Evolutionary conservation across 192 early-diverging fungal genomes (phyloP), one percentile per base, ranked within the genome.

Genomic region (Fimicolochytrium jonesii): DNA sequence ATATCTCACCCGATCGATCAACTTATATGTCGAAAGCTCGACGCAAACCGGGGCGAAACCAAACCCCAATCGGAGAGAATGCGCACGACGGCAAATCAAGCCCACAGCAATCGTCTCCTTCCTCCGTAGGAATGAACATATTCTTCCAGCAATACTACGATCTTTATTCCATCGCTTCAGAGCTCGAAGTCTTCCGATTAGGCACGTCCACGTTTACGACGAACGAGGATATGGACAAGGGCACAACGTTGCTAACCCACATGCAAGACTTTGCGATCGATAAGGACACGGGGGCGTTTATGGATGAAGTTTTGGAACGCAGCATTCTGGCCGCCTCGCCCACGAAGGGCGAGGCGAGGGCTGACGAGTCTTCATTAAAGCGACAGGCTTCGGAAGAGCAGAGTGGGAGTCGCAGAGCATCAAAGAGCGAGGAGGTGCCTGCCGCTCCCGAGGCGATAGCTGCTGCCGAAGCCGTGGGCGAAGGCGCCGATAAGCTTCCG

Each of bases 91-190:
- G 36, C n/a, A n/a, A 56, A 36, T 50, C n/a, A n/a, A 50, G 0
- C 25, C 23, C 48, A 1, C n/a, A n/a, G n/a, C n/a, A n/a, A n/a
- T n/a, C n/a, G n/a, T n/a, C n/a, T n/a, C n/a, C n/a, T n/a, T n/a
- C n/a, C n/a, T n/a, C n/a, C n/a, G n/a, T n/a, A n/a, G n/a, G n/a
- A n/a, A n/a, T n/a, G n/a, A n/a, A n/a, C n/a, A n/a, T n/a, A n/a
- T n/a, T n/a, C 52, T 78, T 82, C 37, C 56, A 72, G n/a, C 78
- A 78, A 57, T 78, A 66, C 61, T 78, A 82, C 60, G 66, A 75
- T 61, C 51, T 82, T 64, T 82, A 75, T 59, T 41, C 69, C 10
- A 68, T 77, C 46, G 67, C 64, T 1, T 71, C 76, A 5, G 80
- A 82, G 63, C 61, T 82, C 13, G 80, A 82, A 59, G 59, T 73